phyloP scores from a whole-genome alignment of 2,329 filamentous ascomycete species.

The Seiridium cupressi region DNA sequence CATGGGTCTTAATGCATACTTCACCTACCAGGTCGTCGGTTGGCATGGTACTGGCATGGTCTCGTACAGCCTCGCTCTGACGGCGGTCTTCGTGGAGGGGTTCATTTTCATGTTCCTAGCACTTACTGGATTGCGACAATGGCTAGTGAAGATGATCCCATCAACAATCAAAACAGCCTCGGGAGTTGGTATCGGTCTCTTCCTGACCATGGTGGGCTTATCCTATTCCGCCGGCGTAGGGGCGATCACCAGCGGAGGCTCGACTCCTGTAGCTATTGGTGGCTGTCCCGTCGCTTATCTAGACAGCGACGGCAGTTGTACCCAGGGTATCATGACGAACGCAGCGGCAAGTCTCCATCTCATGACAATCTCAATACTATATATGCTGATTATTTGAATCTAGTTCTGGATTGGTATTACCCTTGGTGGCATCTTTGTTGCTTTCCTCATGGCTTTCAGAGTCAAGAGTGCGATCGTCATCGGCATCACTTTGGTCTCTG shows the following conservation, averaged over 20 bases:
- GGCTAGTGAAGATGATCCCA: slow-evolving; percentile 66
- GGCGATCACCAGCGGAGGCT: slow-evolving; percentile 67
- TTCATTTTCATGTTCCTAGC: slow-evolving; percentile 64
- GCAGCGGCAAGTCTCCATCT: slow-evolving; percentile 53
- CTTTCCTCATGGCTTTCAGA: slow-evolving; percentile 76
- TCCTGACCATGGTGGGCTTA: slow-evolving; percentile 62
- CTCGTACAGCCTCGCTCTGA: slow-evolving; percentile 59
- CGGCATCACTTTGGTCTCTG: slow-evolving; percentile 69
- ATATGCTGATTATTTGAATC: neutral
- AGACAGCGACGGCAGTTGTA: slow-evolving; percentile 48
- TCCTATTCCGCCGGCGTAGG: slow-evolving; percentile 84
- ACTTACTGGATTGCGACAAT: slow-evolving; percentile 69
- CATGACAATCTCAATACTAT: no score
- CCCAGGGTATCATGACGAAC: slow-evolving; percentile 69
- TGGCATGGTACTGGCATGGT: slow-evolving; percentile 55
- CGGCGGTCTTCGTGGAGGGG: slow-evolving; percentile 63
- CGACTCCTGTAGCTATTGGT: slow-evolving; percentile 73
- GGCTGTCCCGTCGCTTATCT: slow-evolving; percentile 65
- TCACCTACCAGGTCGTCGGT: slow-evolving; percentile 66
- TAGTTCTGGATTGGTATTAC: slow-evolving; percentile 85
- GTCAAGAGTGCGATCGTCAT: slow-evolving; percentile 74
- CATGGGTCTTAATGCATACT: slow-evolving; percentile 68
- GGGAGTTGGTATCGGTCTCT: slow-evolving; percentile 64
- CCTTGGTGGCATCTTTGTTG: slow-evolving; percentile 74
- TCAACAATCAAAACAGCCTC: slow-evolving; percentile 64